These are phyloP conservation scores for Plantago rigida DNA, from an alignment of 305 asterid species.

Conservation along the genomic window DNA sequence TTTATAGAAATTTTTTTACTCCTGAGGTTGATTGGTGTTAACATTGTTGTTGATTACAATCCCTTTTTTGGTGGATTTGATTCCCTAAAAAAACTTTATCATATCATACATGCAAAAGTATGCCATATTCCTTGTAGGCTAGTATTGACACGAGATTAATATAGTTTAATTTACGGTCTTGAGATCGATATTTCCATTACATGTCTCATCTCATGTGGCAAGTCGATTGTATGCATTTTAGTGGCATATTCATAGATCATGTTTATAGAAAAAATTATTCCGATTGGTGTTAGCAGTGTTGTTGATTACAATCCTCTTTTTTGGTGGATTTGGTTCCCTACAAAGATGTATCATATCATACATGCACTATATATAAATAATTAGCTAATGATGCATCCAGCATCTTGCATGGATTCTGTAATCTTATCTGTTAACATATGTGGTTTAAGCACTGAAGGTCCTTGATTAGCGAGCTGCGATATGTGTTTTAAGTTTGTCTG, in stretches of 20 bases:
- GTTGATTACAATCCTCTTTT: constrained; percentile 15
- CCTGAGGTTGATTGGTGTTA: neutral
- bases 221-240: too few relatives aligned
- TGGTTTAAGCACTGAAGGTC: too few relatives aligned
- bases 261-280: too few relatives aligned
- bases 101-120: neutral
- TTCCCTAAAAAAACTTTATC: constrained; percentile 1
- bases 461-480: constrained; percentile 9
- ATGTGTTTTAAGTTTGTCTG: constrained; percentile 15
- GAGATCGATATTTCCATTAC: neutral
- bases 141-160: too few relatives aligned
- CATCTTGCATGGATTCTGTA: neutral
- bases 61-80: constrained; percentile 10
- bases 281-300: neutral
- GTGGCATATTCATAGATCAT: too few relatives aligned
- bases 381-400: neutral
- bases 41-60: neutral
- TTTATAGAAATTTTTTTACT: too few relatives aligned
- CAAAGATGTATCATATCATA: neutral
- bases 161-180: neutral
- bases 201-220: neutral
- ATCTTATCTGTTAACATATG: too few relatives aligned
- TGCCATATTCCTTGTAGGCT: too few relatives aligned
- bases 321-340: constrained; percentile 11
- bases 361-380: neutral